Base-by-base conservation (phyloP, 2,329 filamentous ascomycete genomes). In the Erysiphe neolycopersici region DNA sequence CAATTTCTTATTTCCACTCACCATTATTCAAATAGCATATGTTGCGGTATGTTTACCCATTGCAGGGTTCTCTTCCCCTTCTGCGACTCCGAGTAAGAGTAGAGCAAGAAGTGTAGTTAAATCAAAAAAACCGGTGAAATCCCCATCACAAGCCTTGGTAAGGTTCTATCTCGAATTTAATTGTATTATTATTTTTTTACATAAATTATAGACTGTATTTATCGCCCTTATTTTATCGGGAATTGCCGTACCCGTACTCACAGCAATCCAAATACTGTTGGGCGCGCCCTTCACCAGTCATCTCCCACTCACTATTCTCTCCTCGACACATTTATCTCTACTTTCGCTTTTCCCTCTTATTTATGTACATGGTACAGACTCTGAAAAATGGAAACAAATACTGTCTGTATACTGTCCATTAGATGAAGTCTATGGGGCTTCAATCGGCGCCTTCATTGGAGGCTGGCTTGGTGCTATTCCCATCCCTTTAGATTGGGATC, bases 401-500 rank as follows among this genome's bases (percentile, higher is more conserved):
- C 70, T 75, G 18, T 69, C 80, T 16, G 65, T 73, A 41, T 63
- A 76, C 16, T 68, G 67, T 38, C 83, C 85, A 0, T 63, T 89
- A 18, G 89, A 95, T 59, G 79, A 85, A 56, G 73, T 81, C 0
- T 89, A 83, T 61, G 87, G 84, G 2, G 82, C 73, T 1, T 67
- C 82, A 10, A 59, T 85, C n/a, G 89, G 89, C 5, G 75, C 74
- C 0, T 63, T 78, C 22, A 53, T 87, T 1, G 89, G 89, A 5
- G 83, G 82, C 36, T 95, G 89, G 89, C 62, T 93, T 37, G 89
- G 89, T 3, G 89, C 89, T 8, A 73, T 95, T 43, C 89, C 91
- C 0, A 95, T 98, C 52, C 89, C 89, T 1, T 64, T 98, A 51
- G 89, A 98, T 59, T 95, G 87, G 87, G 89, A 98, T 59, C 75